Percentiles rank a stretch among this genome's conserved stretches.
These are phyloP conservation scores for Blastocystis sp. DNA, from an alignment of 352 stramenopile genomes.

Conservation along the genomic window DNA sequence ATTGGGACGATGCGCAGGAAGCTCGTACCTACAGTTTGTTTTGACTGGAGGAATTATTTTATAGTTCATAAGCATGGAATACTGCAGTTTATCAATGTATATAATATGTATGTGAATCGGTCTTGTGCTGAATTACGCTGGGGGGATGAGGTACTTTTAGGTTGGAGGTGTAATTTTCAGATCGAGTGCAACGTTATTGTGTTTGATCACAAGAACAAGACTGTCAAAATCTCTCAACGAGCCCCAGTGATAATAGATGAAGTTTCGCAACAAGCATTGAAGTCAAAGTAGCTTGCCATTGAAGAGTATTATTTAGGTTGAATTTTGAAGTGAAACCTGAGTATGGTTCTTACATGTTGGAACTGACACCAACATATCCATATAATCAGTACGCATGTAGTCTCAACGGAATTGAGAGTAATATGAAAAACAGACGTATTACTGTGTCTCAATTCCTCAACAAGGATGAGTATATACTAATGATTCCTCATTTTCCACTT, in stretches of 20 bases:
- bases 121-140: conserved; percentile 76
- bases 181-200: conserved; percentile 63
- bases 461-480: conserved; percentile 89
- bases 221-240: conserved; percentile 75
- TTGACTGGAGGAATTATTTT: too few species aligned
- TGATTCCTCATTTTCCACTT: conserved; percentile 88
- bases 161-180: background rate
- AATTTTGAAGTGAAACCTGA: conserved; percentile 77
- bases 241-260: conserved; percentile 29
- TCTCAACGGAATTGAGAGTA: conserved; percentile 88
- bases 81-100: conserved; percentile 65
- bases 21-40: conserved; percentile 1
- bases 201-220: conserved; percentile 63
- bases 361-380: conserved; percentile 84
- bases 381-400: conserved; percentile 89
- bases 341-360: conserved; percentile 98
- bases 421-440: conserved; percentile 90
- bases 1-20: conserved; percentile 14
- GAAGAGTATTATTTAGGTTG: conserved; percentile 42
- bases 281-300: conserved; percentile 15
- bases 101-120: conserved; percentile 63
- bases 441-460: conserved; percentile 83
- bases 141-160: conserved; percentile 84
- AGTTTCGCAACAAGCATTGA: conserved; percentile 25
- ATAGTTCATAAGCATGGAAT: conserved; percentile 65